Conservation (phyloP, 225 moss, liverwort and hornwort species). For the Marchantia polymorpha region DNA sequence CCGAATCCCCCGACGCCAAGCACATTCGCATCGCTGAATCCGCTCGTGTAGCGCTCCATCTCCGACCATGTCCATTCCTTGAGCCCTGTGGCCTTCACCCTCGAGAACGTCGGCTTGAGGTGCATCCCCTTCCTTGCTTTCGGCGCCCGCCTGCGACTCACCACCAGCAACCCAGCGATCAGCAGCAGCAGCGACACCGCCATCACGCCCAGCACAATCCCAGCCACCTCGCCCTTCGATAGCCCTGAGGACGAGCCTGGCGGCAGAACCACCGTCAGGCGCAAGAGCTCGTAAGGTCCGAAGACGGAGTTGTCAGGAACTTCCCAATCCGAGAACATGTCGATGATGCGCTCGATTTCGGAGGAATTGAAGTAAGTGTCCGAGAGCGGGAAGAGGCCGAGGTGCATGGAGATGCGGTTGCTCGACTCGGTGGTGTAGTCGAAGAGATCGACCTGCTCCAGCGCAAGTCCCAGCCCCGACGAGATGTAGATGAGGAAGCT, state of each 20-base stretch:
- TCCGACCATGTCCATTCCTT: slow-evolving; percentile 68
- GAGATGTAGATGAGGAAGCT: slow-evolving; percentile 27
- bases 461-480: not conserved
- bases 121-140: not conserved
- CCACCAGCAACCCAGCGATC: not conserved
- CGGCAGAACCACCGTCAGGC: slow-evolving; percentile 1
- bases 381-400: slow-evolving; percentile 33
- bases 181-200: slow-evolving; percentile 6
- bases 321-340: slow-evolving; percentile 22
- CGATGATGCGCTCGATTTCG: slow-evolving; percentile 17
- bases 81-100: slow-evolving; percentile 67
- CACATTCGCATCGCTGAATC: slow-evolving; percentile 39
- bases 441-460: slow-evolving; percentile 33
- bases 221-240: slow-evolving; percentile 33
- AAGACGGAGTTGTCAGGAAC: slow-evolving; percentile 30
- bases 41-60: slow-evolving; percentile 55
- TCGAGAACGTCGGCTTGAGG: not conserved
- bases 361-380: slow-evolving; percentile 11
- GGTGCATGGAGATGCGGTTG: slow-evolving; percentile 31
- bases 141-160: slow-evolving; percentile 6
- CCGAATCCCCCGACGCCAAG: slow-evolving; percentile 84
- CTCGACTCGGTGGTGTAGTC: slow-evolving; percentile 35
- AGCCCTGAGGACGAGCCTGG: not conserved
- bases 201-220: slow-evolving; percentile 13
- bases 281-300: slow-evolving; percentile 47